Conservation (phyloP, 2,329 filamentous ascomycete genomes). For the Pyrenochaeta sp. region DNA sequence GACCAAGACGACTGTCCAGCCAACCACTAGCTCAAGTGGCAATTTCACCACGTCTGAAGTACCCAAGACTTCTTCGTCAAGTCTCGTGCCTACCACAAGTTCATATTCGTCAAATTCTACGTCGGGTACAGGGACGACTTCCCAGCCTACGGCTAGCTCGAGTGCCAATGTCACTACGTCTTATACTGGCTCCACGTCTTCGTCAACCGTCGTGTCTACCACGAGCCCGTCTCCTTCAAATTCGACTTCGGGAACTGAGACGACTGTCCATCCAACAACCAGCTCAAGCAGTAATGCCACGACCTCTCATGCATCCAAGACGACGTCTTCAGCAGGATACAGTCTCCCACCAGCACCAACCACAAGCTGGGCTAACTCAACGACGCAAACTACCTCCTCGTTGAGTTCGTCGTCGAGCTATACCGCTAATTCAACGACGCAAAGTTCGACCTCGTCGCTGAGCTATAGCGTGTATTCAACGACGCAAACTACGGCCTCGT, state of each 20-base stretch:
- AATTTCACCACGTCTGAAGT: neutral
- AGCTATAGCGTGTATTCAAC: no score
- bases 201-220: no score
- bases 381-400: neutral
- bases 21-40: conserved; percentile 1
- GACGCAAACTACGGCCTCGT: neutral
- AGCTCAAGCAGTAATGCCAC: neutral
- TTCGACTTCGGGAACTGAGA: no score
- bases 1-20: neutral
- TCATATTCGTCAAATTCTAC: conserved; percentile 10
- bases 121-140: no score
- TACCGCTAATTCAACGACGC: neutral
- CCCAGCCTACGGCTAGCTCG: no score
- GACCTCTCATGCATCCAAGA: neutral
- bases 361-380: neutral
- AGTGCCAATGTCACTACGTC: no score
- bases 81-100: conserved; percentile 1
- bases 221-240: no score
- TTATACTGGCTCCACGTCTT: no score
- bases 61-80: neutral
- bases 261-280: neutral
- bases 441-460: no score
- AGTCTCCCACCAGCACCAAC: neutral
- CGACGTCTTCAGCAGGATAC: neutral
- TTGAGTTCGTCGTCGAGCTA: neutral